Conservation (phyloP, 208 protist genomes). For the Crithidia thermophila region DNA sequence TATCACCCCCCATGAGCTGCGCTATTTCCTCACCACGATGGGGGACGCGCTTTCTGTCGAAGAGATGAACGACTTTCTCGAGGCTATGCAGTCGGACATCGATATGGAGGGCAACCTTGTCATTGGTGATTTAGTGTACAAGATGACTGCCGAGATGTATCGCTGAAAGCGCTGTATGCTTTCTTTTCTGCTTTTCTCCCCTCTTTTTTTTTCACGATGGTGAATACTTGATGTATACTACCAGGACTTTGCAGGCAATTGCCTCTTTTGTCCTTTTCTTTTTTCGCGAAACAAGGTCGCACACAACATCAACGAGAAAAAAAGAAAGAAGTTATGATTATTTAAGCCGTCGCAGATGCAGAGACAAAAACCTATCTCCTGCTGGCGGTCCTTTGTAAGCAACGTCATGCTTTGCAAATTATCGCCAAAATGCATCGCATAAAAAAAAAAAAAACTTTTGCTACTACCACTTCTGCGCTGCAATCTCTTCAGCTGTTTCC, state of each 20-base stretch:
- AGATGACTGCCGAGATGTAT: conserved; percentile 86
- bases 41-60: conserved; percentile 92
- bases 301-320: no score
- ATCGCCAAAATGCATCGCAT: no score
- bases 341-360: no score
- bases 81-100: conserved; percentile 84
- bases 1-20: conserved; percentile 93
- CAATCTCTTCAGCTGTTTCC: no score
- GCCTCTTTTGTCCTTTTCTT: not conserved
- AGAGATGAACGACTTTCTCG: conserved; percentile 92
- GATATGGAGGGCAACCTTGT: conserved; percentile 92
- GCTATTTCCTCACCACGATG: conserved; percentile 93
- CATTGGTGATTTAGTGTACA: conserved; percentile 71
- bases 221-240: conserved; percentile 7
- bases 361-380: no score
- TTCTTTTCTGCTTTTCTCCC: not conserved
- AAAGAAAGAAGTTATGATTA: no score
- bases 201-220: conserved; percentile 10
- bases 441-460: no score
- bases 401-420: no score
- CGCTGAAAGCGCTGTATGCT: conserved; percentile 36
- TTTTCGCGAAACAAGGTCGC: not conserved
- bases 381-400: no score
- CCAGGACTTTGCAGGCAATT: no score
- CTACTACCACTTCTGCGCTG: no score